These are phyloP conservation scores for Penstemon newberryi DNA, from an alignment of 257 asterid genomes.

Conservation along the genomic window DNA sequence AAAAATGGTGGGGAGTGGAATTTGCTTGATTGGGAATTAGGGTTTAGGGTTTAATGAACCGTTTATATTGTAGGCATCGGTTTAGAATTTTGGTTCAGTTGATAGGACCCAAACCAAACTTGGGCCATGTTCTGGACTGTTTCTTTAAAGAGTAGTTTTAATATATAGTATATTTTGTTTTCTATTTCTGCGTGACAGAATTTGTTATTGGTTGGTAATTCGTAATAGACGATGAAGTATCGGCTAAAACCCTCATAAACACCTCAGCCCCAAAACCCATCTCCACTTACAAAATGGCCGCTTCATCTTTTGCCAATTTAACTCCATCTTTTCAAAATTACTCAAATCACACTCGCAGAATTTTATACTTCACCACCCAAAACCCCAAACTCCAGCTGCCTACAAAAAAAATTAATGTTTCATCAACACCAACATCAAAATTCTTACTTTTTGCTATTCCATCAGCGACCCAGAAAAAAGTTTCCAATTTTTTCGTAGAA, in stretches of 20 bases:
- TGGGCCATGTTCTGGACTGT: no score
- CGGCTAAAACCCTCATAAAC: not conserved
- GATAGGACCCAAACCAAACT: no score
- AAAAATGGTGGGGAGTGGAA: conserved; percentile 10
- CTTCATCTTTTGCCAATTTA: conserved; percentile 41
- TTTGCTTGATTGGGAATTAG: conserved; percentile 16
- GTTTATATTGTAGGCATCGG: no score
- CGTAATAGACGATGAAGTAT: not conserved
- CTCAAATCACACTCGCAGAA: conserved; percentile 13
- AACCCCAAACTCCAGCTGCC: conserved; percentile 30
- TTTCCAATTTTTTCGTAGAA: conserved; percentile 34
- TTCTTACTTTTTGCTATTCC: conserved; percentile 17
- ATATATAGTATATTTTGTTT: no score
- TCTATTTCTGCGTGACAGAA: no score
- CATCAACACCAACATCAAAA: conserved; percentile 32
- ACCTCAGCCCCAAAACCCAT: not conserved
- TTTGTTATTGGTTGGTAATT: no score
- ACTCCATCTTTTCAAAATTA: conserved; percentile 30
- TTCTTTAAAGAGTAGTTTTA: no score
- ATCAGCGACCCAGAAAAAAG: conserved; percentile 35
- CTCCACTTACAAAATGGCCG: conserved; percentile 40
- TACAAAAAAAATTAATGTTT: conserved; percentile 12
- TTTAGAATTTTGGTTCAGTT: no score
- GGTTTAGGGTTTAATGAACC: conserved; percentile 37
- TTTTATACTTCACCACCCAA: conserved; percentile 27